Percentiles rank a stretch among this genome's conserved stretches.
phyloP scores from a whole-genome alignment of 768 basidiomycete genomes.

The Filobasidium floriforme region DNA sequence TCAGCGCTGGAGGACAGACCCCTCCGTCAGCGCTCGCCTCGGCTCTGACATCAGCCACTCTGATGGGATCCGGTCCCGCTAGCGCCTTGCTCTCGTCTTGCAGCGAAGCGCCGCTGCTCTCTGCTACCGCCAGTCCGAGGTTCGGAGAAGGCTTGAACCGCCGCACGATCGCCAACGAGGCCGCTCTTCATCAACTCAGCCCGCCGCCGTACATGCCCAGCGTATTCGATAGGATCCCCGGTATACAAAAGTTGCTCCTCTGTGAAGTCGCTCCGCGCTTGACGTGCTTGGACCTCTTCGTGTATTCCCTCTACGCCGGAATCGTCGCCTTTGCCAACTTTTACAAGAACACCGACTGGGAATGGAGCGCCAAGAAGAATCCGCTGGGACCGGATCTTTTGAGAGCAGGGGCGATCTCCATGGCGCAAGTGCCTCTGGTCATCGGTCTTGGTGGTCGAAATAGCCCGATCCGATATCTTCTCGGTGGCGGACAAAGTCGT shows the following conservation, averaged over 20 bases:
- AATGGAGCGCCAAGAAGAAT: conserved; percentile 23
- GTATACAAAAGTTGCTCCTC: conserved; percentile 13
- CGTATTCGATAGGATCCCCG: neutral
- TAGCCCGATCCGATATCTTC: conserved; percentile 31
- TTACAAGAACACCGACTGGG: conserved; percentile 31
- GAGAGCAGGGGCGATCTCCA: conserved; percentile 35
- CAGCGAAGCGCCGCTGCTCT: neutral
- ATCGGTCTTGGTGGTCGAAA: conserved; percentile 40
- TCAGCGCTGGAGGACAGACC: neutral
- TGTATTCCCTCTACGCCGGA: conserved; percentile 30
- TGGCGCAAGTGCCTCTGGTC: conserved; percentile 36
- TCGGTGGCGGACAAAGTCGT: conserved; percentile 33
- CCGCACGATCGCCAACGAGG: neutral
- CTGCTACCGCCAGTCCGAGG: neutral
- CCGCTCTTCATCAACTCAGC: neutral
- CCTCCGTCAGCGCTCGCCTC: neutral
- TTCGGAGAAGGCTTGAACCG: neutral
- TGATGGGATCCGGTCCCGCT: neutral
- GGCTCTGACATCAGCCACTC: neutral
- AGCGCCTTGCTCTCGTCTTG: neutral
- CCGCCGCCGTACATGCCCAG: conserved; percentile 11
- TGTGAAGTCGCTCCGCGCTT: conserved; percentile 33
- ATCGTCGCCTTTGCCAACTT: conserved; percentile 31
- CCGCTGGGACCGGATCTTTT: conserved; percentile 32
- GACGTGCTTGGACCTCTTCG: conserved; percentile 27